phyloP scores from a whole-genome alignment of 2,329 filamentous ascomycete genomes.

The Ophiocordyceps camponoti-saundersi region DNA sequence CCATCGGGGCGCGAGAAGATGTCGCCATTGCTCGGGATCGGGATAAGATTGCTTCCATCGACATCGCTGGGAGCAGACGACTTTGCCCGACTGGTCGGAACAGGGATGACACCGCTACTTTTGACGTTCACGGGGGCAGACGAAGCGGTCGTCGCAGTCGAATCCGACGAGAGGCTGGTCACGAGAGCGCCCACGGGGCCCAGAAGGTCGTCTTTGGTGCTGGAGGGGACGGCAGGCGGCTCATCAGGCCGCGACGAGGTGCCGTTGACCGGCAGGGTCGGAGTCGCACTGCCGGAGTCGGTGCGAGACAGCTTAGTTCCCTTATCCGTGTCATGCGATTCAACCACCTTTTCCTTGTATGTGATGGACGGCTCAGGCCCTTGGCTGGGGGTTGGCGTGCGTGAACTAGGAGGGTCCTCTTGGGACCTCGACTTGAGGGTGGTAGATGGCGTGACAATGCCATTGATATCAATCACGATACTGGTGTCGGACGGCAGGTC shows the following conservation, averaged over 20 bases:
- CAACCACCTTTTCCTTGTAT: not conserved
- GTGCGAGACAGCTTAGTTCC: not conserved
- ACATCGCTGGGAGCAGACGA: too few species aligned
- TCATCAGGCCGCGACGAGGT: not conserved
- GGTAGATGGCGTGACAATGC: slow-evolving; percentile 6
- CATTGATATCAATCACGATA: slow-evolving; percentile 12
- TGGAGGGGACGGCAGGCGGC: not conserved
- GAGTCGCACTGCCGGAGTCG: not conserved
- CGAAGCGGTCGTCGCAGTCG: not conserved
- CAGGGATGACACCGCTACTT: not conserved
- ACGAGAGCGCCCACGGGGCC: not conserved
- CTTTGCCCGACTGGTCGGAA: not conserved
- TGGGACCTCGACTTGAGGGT: not conserved
- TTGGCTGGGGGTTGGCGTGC: not conserved
- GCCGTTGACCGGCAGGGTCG: not conserved
- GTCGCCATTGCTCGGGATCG: too few species aligned
- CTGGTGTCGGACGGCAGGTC: slow-evolving; percentile 1
- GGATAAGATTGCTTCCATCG: too few species aligned
- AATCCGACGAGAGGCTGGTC: not conserved
- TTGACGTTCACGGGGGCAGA: not conserved
- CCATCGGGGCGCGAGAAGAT: too few species aligned
- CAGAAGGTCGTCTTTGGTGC: not conserved
- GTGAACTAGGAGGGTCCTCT: not conserved
- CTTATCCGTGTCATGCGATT: not conserved
- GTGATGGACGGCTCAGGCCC: not conserved